Conservation (phyloP, 2,329 filamentous ascomycete species). For the Raffaelea arxii region DNA sequence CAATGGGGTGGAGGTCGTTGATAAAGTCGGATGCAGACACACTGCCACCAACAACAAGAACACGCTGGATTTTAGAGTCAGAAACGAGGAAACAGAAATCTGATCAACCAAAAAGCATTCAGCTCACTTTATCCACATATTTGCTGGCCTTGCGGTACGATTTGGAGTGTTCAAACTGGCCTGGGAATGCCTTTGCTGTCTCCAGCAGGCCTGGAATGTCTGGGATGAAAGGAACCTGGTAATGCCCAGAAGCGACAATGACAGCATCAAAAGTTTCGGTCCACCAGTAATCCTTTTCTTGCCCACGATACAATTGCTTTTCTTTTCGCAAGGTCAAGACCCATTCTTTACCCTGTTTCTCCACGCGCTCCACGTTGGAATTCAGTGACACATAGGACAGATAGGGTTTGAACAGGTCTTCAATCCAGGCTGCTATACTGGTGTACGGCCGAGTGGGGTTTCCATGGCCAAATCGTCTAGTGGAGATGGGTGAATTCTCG, state of each 20-base stretch:
- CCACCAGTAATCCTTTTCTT: slow-evolving; percentile 27
- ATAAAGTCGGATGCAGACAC: slow-evolving; percentile 49
- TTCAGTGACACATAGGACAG: background rate
- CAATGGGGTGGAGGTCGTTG: slow-evolving; percentile 37
- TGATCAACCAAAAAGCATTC: no score
- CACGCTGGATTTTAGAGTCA: slow-evolving; percentile 24
- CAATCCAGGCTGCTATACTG: slow-evolving; percentile 1
- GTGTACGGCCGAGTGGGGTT: slow-evolving; percentile 5
- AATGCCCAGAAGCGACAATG: slow-evolving; percentile 31
- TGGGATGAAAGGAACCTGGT: slow-evolving; percentile 27
- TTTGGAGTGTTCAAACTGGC: slow-evolving; percentile 30
- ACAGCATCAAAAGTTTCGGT: slow-evolving; percentile 27
- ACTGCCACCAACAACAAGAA: slow-evolving; percentile 47
- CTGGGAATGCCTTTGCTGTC: slow-evolving; percentile 24
- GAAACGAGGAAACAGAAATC: no score
- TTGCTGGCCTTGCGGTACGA: slow-evolving; percentile 21
- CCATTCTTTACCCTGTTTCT: slow-evolving; percentile 40
- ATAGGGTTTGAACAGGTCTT: background rate
- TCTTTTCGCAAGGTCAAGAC: slow-evolving; percentile 33
- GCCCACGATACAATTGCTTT: no score
- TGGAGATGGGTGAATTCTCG: slow-evolving; percentile 1
- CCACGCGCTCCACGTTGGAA: slow-evolving; percentile 31
- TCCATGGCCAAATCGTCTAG: background rate
- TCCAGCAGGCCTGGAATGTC: slow-evolving; percentile 27
- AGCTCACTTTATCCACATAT: slow-evolving; percentile 11